Base-by-base conservation (phyloP, 2,329 filamentous ascomycete species). In the Diaporthe capsici region DNA sequence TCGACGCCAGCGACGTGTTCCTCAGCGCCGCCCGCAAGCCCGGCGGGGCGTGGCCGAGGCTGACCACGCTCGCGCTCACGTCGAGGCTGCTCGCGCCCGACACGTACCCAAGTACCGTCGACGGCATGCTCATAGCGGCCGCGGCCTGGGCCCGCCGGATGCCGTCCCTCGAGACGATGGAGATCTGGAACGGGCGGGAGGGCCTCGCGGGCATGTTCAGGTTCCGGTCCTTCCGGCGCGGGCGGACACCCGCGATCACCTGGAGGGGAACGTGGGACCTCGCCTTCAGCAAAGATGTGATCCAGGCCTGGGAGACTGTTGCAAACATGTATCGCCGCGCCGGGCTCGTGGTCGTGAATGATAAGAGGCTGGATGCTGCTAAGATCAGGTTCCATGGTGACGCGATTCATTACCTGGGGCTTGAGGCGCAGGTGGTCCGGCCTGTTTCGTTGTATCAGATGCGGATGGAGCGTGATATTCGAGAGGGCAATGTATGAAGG, bases 131-230 rank as follows among this genome's bases (percentile, higher is more conserved):
- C 73, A 77, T 72, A 75, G 77, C 76, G 75, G 82, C 80, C 58
- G 80, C 77, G 55, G 74, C 70, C 71, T 73, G 74, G 68, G 82
- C 81, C 34, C 80, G 78, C 17, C 17, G 44, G 76, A 84, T 84
- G 81, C 82, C 81, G 74, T 73, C 65, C n/a, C 77, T 84, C 53
- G 73, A 81, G 78, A 83, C 78, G 72, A 82, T 83, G 81, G 81
- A 83, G 77, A 82, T 83, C 68, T 83, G 81, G 82, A 83, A 83
- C 79, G 83, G 80, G 78, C 61, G 75, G 79, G 79, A 81, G 78
- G 81, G 82, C 5, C 72, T 82, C 61, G 81, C 82, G 57, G 76
- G 76, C 72, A 79, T 84, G 73, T 84, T 84, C 75, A 76, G 77
- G 72, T 84, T 82, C 71, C 79, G 81, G 77, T 49, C 72, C 68